Conservation (phyloP, 2,329 filamentous ascomycete genomes). For the Penicillium italicum region DNA sequence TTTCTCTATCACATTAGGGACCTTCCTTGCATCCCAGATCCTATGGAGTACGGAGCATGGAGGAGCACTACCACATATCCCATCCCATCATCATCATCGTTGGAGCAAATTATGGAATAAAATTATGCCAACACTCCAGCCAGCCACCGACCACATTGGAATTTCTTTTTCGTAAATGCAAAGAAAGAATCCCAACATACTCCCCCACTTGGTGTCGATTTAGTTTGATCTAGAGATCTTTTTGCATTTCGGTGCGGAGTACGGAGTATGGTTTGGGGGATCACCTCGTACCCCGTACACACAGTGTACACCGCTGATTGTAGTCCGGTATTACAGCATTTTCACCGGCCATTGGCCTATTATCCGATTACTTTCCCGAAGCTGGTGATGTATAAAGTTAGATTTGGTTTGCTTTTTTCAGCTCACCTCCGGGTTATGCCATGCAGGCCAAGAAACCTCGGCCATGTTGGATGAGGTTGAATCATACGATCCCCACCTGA, state of each 20-base stretch:
- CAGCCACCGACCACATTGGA: conserved; percentile 7
- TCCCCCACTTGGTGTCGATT: conserved; percentile 13
- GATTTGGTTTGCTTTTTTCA: neutral
- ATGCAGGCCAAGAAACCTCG: neutral
- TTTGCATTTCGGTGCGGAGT: neutral
- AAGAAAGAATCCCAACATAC: neutral
- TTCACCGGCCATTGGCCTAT: neutral
- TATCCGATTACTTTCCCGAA: neutral
- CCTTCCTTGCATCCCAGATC: conserved; percentile 4
- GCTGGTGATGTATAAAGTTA: neutral
- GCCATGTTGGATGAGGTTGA: too few species aligned
- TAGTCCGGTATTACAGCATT: neutral
- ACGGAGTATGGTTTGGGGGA: too few species aligned
- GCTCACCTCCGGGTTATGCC: neutral
- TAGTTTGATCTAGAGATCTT: conserved; percentile 19
- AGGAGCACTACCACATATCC: neutral
- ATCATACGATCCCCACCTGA: neutral
- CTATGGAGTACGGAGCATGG: neutral
- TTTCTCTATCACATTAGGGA: neutral
- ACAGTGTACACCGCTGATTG: conserved; percentile 17
- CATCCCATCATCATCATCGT: neutral
- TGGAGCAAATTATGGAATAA: neutral
- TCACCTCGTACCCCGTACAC: neutral
- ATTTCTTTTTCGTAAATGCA: conserved; percentile 2
- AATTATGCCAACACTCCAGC: conserved; percentile 9